Percentiles rank a stretch among this genome's conserved stretches.
Evolutionary conservation across 23 red algal genomes (phyloP).

Genomic region (Cyanidiococcus yangmingshanensis): DNA sequence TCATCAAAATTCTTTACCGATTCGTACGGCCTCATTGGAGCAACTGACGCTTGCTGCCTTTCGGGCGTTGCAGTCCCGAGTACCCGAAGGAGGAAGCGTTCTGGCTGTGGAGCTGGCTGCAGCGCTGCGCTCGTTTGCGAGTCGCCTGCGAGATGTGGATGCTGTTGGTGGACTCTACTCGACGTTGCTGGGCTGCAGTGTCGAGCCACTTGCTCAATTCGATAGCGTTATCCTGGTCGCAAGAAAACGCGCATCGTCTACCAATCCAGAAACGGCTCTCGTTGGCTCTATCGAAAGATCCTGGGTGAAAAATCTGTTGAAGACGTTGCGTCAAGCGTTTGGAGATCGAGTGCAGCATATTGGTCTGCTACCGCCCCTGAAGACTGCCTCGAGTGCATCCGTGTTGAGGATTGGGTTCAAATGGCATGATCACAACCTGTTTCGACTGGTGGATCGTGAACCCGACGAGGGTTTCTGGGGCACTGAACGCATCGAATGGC

Average conservation of each 20-base stretch:
- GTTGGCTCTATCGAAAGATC: neutral
- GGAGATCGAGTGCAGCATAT: neutral
- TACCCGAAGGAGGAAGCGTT: neutral
- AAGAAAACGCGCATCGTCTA: neutral
- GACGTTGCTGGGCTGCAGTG: neutral
- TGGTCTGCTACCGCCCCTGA: neutral
- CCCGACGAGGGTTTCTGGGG: slow-evolving; percentile 5
- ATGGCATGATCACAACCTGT: neutral
- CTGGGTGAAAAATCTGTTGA: neutral
- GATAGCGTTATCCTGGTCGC: neutral
- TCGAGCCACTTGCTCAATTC: neutral
- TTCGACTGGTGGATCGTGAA: neutral
- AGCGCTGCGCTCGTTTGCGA: slow-evolving; percentile 2
- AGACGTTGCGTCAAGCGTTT: neutral
- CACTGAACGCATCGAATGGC: neutral
- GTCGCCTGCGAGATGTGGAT: neutral
- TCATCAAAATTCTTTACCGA: neutral
- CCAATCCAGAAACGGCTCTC: neutral
- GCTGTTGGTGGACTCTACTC: neutral
- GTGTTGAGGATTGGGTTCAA: neutral
- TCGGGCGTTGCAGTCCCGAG: neutral
- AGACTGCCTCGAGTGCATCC: neutral
- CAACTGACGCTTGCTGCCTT: neutral
- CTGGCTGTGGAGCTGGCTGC: neutral
- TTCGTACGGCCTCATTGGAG: neutral